Conservation (phyloP, 23 red algal species). For the Gracilaria gracilis region DNA sequence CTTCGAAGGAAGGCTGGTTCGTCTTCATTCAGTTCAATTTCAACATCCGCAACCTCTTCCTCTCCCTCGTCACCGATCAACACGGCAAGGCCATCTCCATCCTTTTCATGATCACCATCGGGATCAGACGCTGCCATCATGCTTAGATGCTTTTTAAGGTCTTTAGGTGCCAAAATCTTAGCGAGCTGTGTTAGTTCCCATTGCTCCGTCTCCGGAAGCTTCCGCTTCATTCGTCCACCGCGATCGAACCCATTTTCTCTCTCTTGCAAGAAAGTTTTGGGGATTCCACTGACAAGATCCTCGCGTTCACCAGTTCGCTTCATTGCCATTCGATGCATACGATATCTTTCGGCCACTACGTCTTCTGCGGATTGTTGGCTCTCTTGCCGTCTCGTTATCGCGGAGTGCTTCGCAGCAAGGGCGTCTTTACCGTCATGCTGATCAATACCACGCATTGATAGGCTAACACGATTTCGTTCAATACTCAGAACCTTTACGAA, state of each 20-base stretch:
- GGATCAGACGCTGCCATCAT: conserved; percentile 33
- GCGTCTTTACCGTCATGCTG: conserved; percentile 63
- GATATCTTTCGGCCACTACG: conserved; percentile 23
- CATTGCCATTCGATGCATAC: conserved; percentile 31
- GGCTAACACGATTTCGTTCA: conserved; percentile 52
- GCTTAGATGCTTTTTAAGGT: conserved; percentile 53
- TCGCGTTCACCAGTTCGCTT: conserved; percentile 34
- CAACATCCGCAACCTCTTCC: conserved; percentile 73
- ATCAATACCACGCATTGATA: conserved; percentile 82
- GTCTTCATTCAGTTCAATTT: conserved; percentile 96
- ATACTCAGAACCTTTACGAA: conserved; percentile 72
- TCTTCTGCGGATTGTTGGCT: conserved; percentile 26
- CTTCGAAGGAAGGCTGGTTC: conserved; percentile 81
- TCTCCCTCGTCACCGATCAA: conserved; percentile 74
- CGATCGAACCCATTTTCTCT: conserved; percentile 23
- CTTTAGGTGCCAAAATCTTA: conserved; percentile 80
- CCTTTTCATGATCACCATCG: conserved; percentile 47
- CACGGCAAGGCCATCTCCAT: conserved; percentile 48
- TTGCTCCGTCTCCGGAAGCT: conserved; percentile 84
- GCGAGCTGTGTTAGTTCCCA: conserved; percentile 93
- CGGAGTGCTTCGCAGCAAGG: not conserved
- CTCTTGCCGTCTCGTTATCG: not conserved
- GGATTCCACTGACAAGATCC: conserved; percentile 48
- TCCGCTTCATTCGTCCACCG: conserved; percentile 50
- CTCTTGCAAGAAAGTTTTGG: conserved; percentile 38